Base-by-base conservation (phyloP, 2,329 filamentous ascomycete genomes). In the Colletotrichum horii region DNA sequence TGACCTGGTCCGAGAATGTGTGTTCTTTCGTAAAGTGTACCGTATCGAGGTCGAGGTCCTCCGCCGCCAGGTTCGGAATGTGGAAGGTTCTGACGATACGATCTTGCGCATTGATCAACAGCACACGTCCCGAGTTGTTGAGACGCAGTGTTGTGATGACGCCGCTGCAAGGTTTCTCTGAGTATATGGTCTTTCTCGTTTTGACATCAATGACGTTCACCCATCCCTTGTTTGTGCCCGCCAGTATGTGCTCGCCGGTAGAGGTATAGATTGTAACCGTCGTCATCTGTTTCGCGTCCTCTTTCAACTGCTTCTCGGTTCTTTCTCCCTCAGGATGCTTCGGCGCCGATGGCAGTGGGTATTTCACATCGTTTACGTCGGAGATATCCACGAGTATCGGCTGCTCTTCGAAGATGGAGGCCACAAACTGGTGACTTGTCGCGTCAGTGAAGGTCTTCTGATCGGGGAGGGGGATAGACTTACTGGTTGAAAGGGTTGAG, bases 1-100 rank as follows among this genome's bases (percentile, higher is more conserved):
- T 98, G 66, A 99, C 97, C 6, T 98, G 94, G 82, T 99, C 97
- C 84, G 98, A 96, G 80, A 98, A 99, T 82, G 98, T 98, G 87
- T 99, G 97, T 84, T 99, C 96, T 15, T 98, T 92, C 55, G 97
- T 95, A 55, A 99, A 89, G 80, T 96, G 94, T 80, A 99, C 94
- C 32, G 94, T 96, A 80, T 97, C 94, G 24, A 94, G 91, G 78
- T 98, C 94, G 58, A 98, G 89, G 80, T 94, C 91, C 16, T 90
- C 87, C 3, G 88, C 89, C 14, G 91, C 89, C 52, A 94, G 89
- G 80, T 98, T 95, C 1, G 97, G 97, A 78, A 99, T 90, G 77
- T 95, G 92, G 79, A 99, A 94, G 2, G 97, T 98, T 77, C 97
- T 92, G 81, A 99, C 98, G 77, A 98, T 96, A 70, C 97, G 93